Conservation (phyloP, 495 filamentous ascomycete species). For the Penicillium taxi region DNA sequence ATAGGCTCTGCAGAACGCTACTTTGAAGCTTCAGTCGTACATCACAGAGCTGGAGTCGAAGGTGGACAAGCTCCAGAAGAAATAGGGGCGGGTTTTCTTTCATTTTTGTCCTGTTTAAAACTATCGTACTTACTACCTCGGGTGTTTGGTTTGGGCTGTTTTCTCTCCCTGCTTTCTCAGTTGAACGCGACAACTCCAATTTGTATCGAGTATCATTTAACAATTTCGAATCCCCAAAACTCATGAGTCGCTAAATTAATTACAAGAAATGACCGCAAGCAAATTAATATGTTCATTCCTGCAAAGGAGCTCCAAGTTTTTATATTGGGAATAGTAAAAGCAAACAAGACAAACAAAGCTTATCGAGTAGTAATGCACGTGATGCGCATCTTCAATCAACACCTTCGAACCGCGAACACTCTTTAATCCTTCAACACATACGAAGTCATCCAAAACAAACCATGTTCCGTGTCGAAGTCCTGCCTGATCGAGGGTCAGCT, state of each 20-base stretch:
- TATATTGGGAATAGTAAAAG: too few species aligned
- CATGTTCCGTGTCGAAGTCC: conserved; percentile 65
- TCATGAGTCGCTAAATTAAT: too few species aligned
- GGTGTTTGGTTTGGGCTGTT: too few species aligned
- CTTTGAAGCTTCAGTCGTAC: conserved; percentile 77
- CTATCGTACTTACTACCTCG: conserved; percentile 8
- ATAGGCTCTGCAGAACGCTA: conserved; percentile 81
- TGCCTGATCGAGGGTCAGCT: conserved; percentile 59
- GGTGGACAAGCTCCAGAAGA: conserved; percentile 60
- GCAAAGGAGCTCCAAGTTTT: too few species aligned
- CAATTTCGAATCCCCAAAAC: too few species aligned
- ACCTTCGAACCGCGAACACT: background rate
- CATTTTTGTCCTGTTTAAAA: conserved; percentile 2
- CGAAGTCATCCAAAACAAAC: background rate
- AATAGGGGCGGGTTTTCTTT: conserved; percentile 18
- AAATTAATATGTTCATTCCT: too few species aligned
- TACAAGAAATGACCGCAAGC: too few species aligned
- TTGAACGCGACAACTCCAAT: too few species aligned
- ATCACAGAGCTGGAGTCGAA: conserved; percentile 75
- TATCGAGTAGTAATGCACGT: too few species aligned
- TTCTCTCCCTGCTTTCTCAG: too few species aligned
- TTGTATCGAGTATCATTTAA: too few species aligned
- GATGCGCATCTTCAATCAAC: background rate
- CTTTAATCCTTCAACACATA: background rate
- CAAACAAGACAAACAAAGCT: too few species aligned